Base-by-base conservation (phyloP, 208 protist species). In the Plasmodiophora brassicae region DNA sequence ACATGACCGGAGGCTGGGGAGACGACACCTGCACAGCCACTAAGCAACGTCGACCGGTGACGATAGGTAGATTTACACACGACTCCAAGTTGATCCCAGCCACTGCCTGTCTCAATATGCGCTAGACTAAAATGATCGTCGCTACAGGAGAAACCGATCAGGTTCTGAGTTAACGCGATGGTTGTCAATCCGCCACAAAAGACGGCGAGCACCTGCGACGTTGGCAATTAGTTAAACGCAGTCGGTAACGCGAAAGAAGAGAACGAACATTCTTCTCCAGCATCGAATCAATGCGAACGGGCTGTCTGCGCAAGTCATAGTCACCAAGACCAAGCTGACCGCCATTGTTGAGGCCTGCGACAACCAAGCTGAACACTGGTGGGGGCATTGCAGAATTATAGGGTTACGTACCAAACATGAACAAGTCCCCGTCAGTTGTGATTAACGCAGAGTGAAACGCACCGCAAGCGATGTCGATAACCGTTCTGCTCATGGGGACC, bases 291-390 rank as follows among this genome's bases (percentile, higher is more conserved):
- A 78, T 38, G 32, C 32, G 41, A 44, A 8, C 41, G 20, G 65
- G 65, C 65, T 38, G 14, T 14, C 41, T 78, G 32, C 65, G 5
- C 5, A 38, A 38, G n/a, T 14, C n/a, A 32, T 5, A 78, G 41
- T 78, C 65, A 5, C 65, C 65, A 5, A 78, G n/a, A 78, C 65
- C 65, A 38, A 78, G n/a, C 65, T 78, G 65, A 8, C 65, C 65
- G n/a, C 32, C 32, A 78, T 36, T 5, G 41, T 78, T 78, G 14
- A 78, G 65, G 20, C 65, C 65, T 78, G n/a, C 5, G 41, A n/a
- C n/a, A n/a, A n/a, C n/a, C n/a, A n/a, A n/a, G n/a, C n/a, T n/a
- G n/a, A n/a, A n/a, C n/a, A n/a, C n/a, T n/a, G n/a, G n/a, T n/a
- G n/a, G n/a, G n/a, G n/a, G n/a, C n/a, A n/a, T n/a, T n/a, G 65